These are phyloP conservation scores for Saturnispora ahearnii DNA, from an alignment of 805 yeast species.

Conservation along the genomic window DNA sequence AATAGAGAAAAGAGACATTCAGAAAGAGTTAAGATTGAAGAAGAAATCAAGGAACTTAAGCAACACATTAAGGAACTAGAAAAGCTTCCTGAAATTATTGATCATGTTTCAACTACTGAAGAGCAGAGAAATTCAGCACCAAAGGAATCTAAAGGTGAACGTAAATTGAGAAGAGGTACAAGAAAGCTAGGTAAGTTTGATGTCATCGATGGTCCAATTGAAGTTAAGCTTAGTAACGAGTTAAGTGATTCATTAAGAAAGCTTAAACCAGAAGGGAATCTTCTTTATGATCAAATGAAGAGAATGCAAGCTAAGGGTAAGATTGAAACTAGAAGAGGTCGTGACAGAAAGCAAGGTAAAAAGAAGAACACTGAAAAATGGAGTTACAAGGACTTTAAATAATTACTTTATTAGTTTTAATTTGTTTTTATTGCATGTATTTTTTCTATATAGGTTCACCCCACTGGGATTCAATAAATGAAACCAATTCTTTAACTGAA, in stretches of 20 bases:
- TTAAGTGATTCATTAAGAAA: constrained; percentile 75
- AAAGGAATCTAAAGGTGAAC: constrained; percentile 16
- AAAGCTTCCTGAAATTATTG: constrained; percentile 38
- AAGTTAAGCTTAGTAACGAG: constrained; percentile 84
- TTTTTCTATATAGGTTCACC: neutral
- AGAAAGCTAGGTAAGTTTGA: constrained; percentile 35
- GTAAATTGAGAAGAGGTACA: constrained; percentile 25
- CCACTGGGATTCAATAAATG: constrained; percentile 23
- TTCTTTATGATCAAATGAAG: constrained; percentile 73
- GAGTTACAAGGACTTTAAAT: constrained; percentile 85
- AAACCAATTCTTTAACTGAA: constrained; percentile 22
- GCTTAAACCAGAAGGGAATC: constrained; percentile 84
- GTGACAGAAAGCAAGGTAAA: constrained; percentile 56
- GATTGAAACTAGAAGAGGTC: constrained; percentile 71
- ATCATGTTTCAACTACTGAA: constrained; percentile 6
- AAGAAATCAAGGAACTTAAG: constrained; percentile 48
- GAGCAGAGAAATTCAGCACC: constrained; percentile 5
- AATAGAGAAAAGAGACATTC: constrained; percentile 58
- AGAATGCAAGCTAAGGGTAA: constrained; percentile 77
- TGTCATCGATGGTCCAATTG: constrained; percentile 37
- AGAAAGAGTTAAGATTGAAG: constrained; percentile 47
- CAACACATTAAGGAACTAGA: constrained; percentile 51
- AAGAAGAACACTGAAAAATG: constrained; percentile 83
- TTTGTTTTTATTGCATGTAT: neutral
- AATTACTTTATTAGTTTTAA: constrained; percentile 12